Evolutionary conservation across 2,329 filamentous ascomycete species (phyloP).

Genomic region (Claviceps purpurea): DNA sequence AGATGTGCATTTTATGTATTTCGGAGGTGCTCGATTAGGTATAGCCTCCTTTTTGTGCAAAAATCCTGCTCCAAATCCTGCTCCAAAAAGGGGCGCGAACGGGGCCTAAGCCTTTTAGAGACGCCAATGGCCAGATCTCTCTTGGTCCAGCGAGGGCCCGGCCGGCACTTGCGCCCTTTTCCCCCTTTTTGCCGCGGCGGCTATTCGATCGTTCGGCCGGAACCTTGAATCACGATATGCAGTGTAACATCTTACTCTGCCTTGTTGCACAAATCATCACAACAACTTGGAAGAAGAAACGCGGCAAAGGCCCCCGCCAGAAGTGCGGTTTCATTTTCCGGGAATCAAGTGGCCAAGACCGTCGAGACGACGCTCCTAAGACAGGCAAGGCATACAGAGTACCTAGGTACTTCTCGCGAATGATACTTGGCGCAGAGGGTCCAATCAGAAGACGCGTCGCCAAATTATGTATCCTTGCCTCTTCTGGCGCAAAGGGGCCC

Average conservation of each 20-base stretch:
- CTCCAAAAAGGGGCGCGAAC: no score
- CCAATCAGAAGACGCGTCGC: neutral
- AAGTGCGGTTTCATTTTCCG: no score
- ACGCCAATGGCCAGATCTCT: neutral
- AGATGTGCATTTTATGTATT: no score
- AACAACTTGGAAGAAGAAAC: neutral
- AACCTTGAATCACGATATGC: neutral
- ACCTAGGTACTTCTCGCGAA: neutral
- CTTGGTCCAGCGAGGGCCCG: neutral
- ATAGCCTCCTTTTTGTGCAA: no score
- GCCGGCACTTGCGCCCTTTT: neutral
- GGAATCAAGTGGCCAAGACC: neutral
- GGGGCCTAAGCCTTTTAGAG: neutral
- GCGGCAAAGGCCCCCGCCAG: neutral
- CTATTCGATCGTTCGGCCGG: neutral
- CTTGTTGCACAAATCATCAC: neutral
- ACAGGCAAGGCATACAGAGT: neutral
- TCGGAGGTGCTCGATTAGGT: no score
- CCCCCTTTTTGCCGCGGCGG: neutral
- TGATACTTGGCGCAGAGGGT: neutral
- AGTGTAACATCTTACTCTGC: neutral
- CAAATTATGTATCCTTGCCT: neutral
- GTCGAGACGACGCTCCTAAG: neutral
- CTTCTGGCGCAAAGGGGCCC: neutral
- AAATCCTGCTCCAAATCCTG: no score